These are phyloP conservation scores for Rhizopogon rudus DNA, from an alignment of 768 basidiomycete genomes.

Conservation along the genomic window DNA sequence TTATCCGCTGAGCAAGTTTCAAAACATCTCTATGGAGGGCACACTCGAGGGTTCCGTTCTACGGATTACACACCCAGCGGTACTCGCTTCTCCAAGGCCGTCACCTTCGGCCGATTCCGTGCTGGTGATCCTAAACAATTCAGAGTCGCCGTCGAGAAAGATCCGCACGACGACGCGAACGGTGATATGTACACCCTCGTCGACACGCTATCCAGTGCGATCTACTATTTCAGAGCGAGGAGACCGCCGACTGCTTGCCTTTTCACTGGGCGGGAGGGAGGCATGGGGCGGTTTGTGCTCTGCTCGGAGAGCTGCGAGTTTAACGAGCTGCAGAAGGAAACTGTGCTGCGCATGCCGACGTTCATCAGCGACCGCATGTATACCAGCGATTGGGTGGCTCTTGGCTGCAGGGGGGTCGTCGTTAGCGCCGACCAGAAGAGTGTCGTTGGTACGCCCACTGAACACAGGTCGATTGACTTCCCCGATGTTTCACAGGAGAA, in stretches of 20 bases:
- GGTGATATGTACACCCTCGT: conserved; percentile 9
- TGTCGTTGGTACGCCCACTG: too few species aligned
- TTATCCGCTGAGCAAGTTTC: conserved; percentile 6
- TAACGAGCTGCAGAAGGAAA: conserved; percentile 14
- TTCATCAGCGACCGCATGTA: too few species aligned
- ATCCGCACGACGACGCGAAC: background rate
- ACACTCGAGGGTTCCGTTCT: background rate
- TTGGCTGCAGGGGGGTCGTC: too few species aligned
- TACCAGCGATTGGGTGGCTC: too few species aligned
- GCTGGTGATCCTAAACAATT: conserved; percentile 4
- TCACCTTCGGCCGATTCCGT: background rate
- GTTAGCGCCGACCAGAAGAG: too few species aligned
- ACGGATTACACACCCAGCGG: conserved; percentile 10
- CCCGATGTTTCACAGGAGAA: too few species aligned
- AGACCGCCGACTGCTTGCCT: conserved; percentile 16
- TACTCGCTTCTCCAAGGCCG: conserved; percentile 3
- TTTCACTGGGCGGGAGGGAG: conserved; percentile 15
- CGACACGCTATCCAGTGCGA: conserved; percentile 8
- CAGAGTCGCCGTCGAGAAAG: background rate
- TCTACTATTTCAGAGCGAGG: conserved; percentile 12
- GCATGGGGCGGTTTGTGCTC: conserved; percentile 14
- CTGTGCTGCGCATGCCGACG: conserved; percentile 12
- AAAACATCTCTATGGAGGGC: conserved; percentile 8
- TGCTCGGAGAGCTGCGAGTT: conserved; percentile 13
- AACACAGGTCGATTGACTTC: too few species aligned